Evolutionary conservation across 2,329 filamentous ascomycete species (phyloP), one percentile per base, ranked within the genome.

Genomic region (Byssochlamys sp.): DNA sequence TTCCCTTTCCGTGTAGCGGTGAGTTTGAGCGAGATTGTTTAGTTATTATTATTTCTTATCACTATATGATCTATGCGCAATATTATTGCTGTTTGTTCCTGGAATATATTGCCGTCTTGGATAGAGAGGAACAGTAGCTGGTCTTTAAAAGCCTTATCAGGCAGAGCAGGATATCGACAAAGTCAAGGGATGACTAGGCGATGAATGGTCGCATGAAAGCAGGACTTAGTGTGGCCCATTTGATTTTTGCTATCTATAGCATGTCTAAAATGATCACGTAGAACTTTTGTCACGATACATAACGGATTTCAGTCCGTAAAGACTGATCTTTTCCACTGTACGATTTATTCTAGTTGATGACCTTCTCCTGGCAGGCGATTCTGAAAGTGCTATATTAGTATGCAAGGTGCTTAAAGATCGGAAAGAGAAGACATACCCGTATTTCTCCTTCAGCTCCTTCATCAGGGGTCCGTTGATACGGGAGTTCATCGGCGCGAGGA

Each of bases 401-500:
- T 14, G 35, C 35, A 1, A n/a, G n/a, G 33, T 14, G 5, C 35
- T 7, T 4, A 14, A n/a, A 5, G 35, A n/a, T n/a, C n/a, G 35
- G 35, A n/a, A 39, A 10, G 6, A 4, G 35, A 39, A 39, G 14
- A 39, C 35, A 4, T n/a, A 39, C 35, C 84, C 86, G 65, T 90
- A 89, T 68, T 90, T 84, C 73, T 88, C 84, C 80, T 87, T 85
- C 59, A 95, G 80, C 71, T 89, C 87, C 77, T 87, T 84, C 75
- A 91, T 86, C 65, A 95, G 75, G 39, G 89, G 87, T 67, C 81
- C 80, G 69, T 84, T 87, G 69, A 92, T 83, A 68, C 87, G 83
- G 59, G 81, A 79, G 66, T 77, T 85, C 82, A 92, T 88, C 14
- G 89, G 89, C 27, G 89, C 90, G 59, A 95, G 75, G 55, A 94